Evolutionary conservation across 352 stramenopile species (phyloP).

Genomic region (Phytophthora sojae): DNA sequence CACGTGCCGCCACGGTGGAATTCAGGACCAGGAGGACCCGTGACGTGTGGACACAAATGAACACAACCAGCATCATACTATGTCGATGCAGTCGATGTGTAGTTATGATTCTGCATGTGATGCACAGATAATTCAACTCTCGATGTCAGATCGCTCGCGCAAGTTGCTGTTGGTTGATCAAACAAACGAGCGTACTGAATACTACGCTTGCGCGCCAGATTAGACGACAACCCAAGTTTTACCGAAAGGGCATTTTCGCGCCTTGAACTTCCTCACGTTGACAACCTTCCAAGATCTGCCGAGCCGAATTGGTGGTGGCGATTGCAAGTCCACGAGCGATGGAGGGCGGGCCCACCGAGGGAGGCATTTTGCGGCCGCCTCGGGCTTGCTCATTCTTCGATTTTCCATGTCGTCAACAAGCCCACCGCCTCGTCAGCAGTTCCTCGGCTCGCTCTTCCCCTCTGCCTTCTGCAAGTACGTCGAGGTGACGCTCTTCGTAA

Average conservation of each 20-base stretch:
- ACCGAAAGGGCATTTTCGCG: neutral
- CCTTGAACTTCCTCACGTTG: too few relatives aligned
- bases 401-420: conserved; percentile 1
- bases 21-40: too few relatives aligned
- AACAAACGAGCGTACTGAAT: neutral
- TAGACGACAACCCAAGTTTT: neutral
- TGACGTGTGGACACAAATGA: too few relatives aligned
- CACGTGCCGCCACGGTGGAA: too few relatives aligned
- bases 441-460: neutral
- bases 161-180: too few relatives aligned
- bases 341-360: neutral
- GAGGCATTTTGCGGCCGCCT: neutral
- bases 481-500: neutral
- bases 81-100: too few relatives aligned
- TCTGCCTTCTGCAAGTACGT: neutral
- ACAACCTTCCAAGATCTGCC: too few relatives aligned
- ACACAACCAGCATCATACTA: too few relatives aligned
- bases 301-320: neutral
- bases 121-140: too few relatives aligned
- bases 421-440: neutral
- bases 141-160: too few relatives aligned
- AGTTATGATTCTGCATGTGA: too few relatives aligned
- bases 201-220: neutral
- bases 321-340: neutral
- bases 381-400: neutral